Base-by-base conservation (phyloP, 176 grass and related monocot species). In the Oryza meyeriana region DNA sequence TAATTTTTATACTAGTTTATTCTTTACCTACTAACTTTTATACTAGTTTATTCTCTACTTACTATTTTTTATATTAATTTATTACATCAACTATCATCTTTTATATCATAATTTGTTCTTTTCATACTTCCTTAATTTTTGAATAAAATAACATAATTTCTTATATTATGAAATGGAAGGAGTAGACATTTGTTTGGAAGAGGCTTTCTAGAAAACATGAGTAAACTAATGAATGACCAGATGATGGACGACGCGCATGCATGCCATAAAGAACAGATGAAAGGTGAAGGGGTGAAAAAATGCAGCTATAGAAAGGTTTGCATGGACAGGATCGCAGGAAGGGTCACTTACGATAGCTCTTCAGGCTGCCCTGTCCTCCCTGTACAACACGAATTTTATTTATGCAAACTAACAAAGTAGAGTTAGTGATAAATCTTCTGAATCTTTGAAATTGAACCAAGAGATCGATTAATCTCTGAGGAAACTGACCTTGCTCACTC, bases 361-460 rank as follows among this genome's bases (percentile, higher is more conserved):
- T 3, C 26, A 87, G 76, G 24, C 64, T 91, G 64, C 80, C 81
- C 41, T 69, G 76, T 44, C 75, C 62, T 18, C 81, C 85, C 85
- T 85, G 73, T 8, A 38, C 27, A 64, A 5, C 18, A 75, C 24
- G 0, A 61, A 4, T 4, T 55, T 30, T n/a, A n/a, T n/a, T 24
- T 7, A 39, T 10, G 10, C 16, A 25, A 64, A 1, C 0, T 22
- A 35, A 66, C 17, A 22, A 16, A 31, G 28, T 31, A 10, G 20
- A 5, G 35, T 71, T 13, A 83, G 40, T 16, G 5, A 75, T 30
- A 24, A 22, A 41, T n/a, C 3, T 30, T 6, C 16, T 4, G n/a
- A 38, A 40, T 22, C 25, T 79, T 31, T 2, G 10, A 65, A 33
- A 32, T 1, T 22, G 1, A 63, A 9, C 29, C 16, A 57, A 1